Conservation (phyloP, 371 early-diverging fungal species). For the Zychaea mexicana region DNA sequence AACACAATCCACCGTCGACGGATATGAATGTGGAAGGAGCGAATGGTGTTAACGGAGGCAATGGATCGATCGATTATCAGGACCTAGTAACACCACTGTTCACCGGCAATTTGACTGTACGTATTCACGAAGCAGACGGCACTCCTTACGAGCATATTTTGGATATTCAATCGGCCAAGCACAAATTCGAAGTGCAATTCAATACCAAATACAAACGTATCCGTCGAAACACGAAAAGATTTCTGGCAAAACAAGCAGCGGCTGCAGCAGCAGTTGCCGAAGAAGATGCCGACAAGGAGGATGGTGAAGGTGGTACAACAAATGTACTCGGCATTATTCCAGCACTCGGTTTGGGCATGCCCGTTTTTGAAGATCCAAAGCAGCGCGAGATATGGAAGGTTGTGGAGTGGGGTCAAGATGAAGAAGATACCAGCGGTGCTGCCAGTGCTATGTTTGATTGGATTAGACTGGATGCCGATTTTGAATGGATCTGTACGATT, state of each 20-base stretch:
- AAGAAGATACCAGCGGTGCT: constrained; percentile 69
- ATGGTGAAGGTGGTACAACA: constrained; percentile 57
- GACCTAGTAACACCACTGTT: constrained; percentile 46
- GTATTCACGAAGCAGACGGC: constrained; percentile 94
- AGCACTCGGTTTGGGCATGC: constrained; percentile 67
- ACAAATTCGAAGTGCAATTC: constrained; percentile 89
- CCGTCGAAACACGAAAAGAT: constrained; percentile 81
- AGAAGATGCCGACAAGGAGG: constrained; percentile 62
- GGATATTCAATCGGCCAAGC: constrained; percentile 72
- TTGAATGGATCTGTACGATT: constrained; percentile 90
- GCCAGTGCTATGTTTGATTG: constrained; percentile 90
- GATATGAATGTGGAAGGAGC: neutral
- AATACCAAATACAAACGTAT: constrained; percentile 97
- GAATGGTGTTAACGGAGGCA: neutral
- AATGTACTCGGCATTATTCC: constrained; percentile 46
- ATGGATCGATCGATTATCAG: constrained; percentile 13
- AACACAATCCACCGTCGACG: neutral
- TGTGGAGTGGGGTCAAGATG: constrained; percentile 83
- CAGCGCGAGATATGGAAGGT: constrained; percentile 77
- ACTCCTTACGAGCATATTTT: constrained; percentile 93
- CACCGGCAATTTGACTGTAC: constrained; percentile 85
- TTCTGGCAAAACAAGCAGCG: constrained; percentile 77
- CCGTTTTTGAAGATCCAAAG: constrained; percentile 70
- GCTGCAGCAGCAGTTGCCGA: constrained; percentile 81
- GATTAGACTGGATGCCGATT: constrained; percentile 96